Percentiles rank a stretch among this genome's conserved stretches.
Conservation (phyloP, 768 basidiomycete genomes). For the Phanerochaete sordida region DNA sequence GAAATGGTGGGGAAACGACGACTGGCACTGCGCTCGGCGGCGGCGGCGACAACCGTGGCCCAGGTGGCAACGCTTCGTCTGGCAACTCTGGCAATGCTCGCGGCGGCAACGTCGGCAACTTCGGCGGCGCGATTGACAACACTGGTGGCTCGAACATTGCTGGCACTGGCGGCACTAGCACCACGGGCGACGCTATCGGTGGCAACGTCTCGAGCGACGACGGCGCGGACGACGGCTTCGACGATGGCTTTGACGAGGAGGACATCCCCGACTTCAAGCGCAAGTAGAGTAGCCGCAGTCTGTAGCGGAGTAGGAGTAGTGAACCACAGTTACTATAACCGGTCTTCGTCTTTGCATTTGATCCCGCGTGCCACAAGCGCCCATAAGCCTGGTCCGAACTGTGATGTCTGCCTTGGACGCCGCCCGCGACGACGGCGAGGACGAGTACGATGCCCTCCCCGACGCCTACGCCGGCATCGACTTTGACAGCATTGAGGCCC, state of each 20-base stretch:
- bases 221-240: conserved; percentile 3
- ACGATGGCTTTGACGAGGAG: conserved; percentile 12
- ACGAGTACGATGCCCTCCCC: conserved; percentile 51
- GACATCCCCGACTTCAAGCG: conserved; percentile 7
- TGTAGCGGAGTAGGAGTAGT: background rate
- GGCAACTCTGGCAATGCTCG: conserved; percentile 12
- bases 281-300: conserved; percentile 7
- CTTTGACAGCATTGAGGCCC: conserved; percentile 37
- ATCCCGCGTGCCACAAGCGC: background rate
- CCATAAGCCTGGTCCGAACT: background rate
- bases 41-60: conserved; percentile 7
- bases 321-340: conserved; percentile 1
- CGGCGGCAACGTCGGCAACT: conserved; percentile 10
- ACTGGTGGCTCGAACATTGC: conserved; percentile 5
- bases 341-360: background rate
- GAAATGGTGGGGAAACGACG: conserved; percentile 2
- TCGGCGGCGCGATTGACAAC: conserved; percentile 7
- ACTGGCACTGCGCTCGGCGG: conserved; percentile 10
- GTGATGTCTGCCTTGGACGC: background rate
- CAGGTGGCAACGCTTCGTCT: conserved; percentile 13
- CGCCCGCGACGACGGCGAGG: conserved; percentile 36
- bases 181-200: conserved; percentile 9
- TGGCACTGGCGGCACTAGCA: conserved; percentile 11
- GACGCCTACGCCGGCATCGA: conserved; percentile 52
- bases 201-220: conserved; percentile 2